Conservation (phyloP, 768 basidiomycete genomes). For the Leccinum uliginosum region DNA sequence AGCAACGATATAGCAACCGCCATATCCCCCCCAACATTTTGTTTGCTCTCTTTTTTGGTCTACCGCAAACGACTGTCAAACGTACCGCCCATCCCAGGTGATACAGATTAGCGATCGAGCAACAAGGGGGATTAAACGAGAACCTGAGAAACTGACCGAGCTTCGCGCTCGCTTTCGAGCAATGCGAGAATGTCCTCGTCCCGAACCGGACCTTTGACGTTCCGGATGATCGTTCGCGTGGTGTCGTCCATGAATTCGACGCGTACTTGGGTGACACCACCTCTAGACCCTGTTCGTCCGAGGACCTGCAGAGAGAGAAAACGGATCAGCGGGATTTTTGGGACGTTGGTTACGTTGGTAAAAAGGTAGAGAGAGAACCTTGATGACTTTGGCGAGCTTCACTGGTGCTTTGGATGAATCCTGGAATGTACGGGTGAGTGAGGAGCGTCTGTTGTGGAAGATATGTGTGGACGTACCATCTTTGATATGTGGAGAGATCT, state of each 20-base stretch:
- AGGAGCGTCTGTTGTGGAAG: too few relatives aligned
- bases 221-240: slow-evolving; percentile 93
- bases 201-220: slow-evolving; percentile 97
- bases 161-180: slow-evolving; percentile 98
- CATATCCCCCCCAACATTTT: background rate
- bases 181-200: slow-evolving; percentile 96
- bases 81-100: background rate
- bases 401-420: slow-evolving; percentile 89
- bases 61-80: slow-evolving; percentile 22
- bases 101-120: background rate
- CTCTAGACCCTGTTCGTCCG: slow-evolving; percentile 97
- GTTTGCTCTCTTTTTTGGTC: background rate
- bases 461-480: slow-evolving; percentile 23
- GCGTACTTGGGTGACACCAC: slow-evolving; percentile 98
- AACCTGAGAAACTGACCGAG: slow-evolving; percentile 61
- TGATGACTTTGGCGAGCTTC: slow-evolving; percentile 96
- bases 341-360: too few relatives aligned
- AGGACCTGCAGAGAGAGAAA: slow-evolving; percentile 54
- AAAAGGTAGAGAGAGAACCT: slow-evolving; percentile 57
- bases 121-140: background rate
- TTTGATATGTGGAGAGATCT: slow-evolving; percentile 6
- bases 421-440: slow-evolving; percentile 32
- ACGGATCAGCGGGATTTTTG: background rate
- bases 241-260: slow-evolving; percentile 99
- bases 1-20: background rate